Evolutionary conservation across 257 asterid genomes (phyloP).

Genomic region (Buddleja alternifolia): DNA sequence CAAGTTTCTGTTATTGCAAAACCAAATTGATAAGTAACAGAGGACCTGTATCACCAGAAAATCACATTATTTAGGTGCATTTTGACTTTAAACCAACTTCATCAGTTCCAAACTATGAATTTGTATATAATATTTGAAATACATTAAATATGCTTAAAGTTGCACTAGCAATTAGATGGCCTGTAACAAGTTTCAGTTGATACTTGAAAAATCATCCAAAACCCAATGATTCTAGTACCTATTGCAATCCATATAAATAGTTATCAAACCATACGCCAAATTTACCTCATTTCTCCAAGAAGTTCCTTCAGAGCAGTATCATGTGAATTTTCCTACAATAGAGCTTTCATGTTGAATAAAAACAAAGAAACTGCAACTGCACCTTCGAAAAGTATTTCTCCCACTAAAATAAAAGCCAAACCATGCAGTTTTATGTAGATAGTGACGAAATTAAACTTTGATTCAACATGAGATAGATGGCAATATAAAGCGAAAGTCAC

Average conservation of each 20-base stretch:
- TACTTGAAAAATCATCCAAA: background rate
- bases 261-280: constrained; percentile 2
- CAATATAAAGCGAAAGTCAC: background rate
- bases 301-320: constrained; percentile 19
- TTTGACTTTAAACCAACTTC: background rate
- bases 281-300: constrained; percentile 13
- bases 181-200: background rate
- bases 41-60: background rate
- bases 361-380: background rate
- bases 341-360: constrained; percentile 3
- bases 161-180: background rate
- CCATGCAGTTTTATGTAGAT: constrained; percentile 6
- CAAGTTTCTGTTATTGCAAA: background rate
- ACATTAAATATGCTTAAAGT: background rate
- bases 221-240: background rate
- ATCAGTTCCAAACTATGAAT: constrained; percentile 1
- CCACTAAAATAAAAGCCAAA: background rate
- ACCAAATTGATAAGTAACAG: background rate
- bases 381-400: background rate
- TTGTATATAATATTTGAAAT: background rate
- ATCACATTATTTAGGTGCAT: background rate
- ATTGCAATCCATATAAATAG: background rate
- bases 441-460: no score
- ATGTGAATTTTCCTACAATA: constrained; percentile 24
- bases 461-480: constrained; percentile 14